A percentile compares a stretch with the other conserved stretches of the same genome.
Evolutionary conservation across 345 rosid species (phyloP).

Genomic region (Raphanus raphanistrum): DNA sequence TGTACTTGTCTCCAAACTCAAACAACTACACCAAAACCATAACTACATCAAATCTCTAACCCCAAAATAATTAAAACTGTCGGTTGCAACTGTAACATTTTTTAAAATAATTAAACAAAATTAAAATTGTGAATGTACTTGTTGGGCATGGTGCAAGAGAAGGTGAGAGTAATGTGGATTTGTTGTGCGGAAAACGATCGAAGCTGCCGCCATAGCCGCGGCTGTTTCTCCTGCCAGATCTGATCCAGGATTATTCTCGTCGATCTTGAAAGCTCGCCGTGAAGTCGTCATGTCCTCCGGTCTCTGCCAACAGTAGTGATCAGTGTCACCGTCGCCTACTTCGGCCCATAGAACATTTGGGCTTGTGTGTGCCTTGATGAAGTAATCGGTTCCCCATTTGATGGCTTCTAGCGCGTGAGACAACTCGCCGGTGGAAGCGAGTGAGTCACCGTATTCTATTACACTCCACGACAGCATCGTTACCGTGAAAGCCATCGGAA

Average conservation of each 20-base stretch:
- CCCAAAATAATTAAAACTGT: not conserved
- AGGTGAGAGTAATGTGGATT: conserved; percentile 87
- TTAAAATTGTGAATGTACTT: conserved; percentile 41
- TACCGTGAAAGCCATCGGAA: conserved; percentile 95
- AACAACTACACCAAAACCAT: conserved; percentile 59
- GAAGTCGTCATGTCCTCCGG: conserved; percentile 99
- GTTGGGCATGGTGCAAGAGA: conserved; percentile 87
- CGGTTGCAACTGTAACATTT: conserved; percentile 27
- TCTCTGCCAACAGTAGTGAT: conserved; percentile 97
- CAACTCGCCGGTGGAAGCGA: conserved; percentile 65
- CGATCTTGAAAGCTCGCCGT: conserved; percentile 77
- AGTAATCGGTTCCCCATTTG: conserved; percentile 95
- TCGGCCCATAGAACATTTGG: conserved; percentile 89
- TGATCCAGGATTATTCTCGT: conserved; percentile 85
- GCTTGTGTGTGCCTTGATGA: conserved; percentile 86
- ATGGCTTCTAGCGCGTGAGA: conserved; percentile 81
- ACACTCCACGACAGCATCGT: conserved; percentile 94
- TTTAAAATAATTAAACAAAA: not conserved
- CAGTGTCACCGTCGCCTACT: conserved; percentile 94
- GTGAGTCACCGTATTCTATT: conserved; percentile 63
- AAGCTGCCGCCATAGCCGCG: conserved; percentile 94
- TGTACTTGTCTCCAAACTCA: conserved; percentile 72
- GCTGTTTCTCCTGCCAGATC: conserved; percentile 93
- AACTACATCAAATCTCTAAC: not conserved
- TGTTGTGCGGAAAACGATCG: conserved; percentile 68